These are phyloP conservation scores for Populus tomentosa DNA, from an alignment of 441 rosid species.

Conservation along the genomic window DNA sequence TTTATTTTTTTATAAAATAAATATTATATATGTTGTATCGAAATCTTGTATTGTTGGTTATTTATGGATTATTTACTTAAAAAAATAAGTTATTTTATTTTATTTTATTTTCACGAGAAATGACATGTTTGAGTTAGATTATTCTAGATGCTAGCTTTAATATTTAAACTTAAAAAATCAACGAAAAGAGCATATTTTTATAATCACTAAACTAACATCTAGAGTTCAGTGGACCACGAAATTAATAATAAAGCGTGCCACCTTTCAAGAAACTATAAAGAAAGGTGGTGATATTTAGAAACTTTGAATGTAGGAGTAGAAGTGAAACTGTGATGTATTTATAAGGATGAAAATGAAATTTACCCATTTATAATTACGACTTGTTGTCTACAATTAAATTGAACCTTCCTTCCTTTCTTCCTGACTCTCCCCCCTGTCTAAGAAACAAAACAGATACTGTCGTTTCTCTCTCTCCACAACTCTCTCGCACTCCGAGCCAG, in stretches of 20 bases:
- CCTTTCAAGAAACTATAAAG: constrained; percentile 27
- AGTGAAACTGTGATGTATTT: neutral
- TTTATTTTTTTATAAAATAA: too few relatives aligned
- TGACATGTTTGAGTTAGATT: too few relatives aligned
- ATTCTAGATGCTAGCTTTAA: too few relatives aligned
- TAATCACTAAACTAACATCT: neutral
- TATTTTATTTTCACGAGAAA: too few relatives aligned
- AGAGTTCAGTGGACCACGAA: neutral
- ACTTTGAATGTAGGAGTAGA: neutral
- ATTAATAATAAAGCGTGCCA: neutral
- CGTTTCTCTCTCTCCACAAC: constrained; percentile 8
- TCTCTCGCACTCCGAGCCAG: neutral
- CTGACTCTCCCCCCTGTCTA: constrained; percentile 8
- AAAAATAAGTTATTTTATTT: too few relatives aligned
- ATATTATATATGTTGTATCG: too few relatives aligned
- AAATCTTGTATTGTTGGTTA: too few relatives aligned
- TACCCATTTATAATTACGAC: neutral
- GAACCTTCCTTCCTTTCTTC: neutral
- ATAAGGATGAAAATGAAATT: neutral
- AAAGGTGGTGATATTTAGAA: neutral
- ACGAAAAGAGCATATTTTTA: neutral
- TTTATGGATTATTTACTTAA: too few relatives aligned
- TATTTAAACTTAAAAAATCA: too few relatives aligned
- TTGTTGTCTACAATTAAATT: neutral
- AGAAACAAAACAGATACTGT: neutral